phyloP scores from a whole-genome alignment of 108 stramenopile genomes.

The Fistulifera solaris region DNA sequence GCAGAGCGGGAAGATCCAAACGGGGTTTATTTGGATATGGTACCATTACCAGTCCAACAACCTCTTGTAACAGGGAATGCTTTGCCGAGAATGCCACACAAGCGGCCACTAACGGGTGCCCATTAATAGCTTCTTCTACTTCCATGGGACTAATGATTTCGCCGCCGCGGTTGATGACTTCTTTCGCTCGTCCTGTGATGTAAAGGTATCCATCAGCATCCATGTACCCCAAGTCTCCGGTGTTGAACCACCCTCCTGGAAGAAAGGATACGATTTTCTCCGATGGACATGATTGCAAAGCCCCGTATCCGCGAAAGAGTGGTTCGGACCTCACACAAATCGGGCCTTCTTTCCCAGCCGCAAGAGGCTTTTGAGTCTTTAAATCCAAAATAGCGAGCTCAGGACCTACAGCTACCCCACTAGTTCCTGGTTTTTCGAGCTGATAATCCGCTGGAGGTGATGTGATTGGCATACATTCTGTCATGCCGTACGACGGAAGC shows the following conservation, averaged over 20 bases:
- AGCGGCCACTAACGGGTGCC: conserved; percentile 30
- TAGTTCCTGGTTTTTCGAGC: conserved; percentile 40
- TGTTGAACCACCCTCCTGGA: conserved; percentile 67
- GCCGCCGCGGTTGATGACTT: conserved; percentile 80
- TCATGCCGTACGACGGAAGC: conserved; percentile 63
- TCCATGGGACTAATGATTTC: conserved; percentile 70
- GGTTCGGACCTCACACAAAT: conserved; percentile 34
- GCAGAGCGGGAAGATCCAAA: conserved; percentile 34
- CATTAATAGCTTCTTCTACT: conserved; percentile 54
- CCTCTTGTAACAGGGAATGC: conserved; percentile 50
- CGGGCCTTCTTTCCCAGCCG: conserved; percentile 20
- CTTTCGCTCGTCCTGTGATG: conserved; percentile 70
- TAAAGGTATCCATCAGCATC: conserved; percentile 63
- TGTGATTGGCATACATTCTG: conserved; percentile 69
- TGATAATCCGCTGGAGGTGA: conserved; percentile 45
- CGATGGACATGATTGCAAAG: background rate
- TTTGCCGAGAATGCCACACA: conserved; percentile 46
- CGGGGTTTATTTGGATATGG: conserved; percentile 4
- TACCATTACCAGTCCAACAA: conserved; percentile 59
- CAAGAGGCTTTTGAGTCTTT: conserved; percentile 4
- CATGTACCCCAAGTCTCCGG: conserved; percentile 66
- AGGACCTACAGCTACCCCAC: conserved; percentile 37
- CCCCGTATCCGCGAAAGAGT: conserved; percentile 32
- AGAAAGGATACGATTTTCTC: conserved; percentile 20
- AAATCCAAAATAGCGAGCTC: conserved; percentile 31